Evolutionary conservation across 495 filamentous ascomycete genomes (phyloP).

Genomic region (Annulohypoxylon bovei): DNA sequence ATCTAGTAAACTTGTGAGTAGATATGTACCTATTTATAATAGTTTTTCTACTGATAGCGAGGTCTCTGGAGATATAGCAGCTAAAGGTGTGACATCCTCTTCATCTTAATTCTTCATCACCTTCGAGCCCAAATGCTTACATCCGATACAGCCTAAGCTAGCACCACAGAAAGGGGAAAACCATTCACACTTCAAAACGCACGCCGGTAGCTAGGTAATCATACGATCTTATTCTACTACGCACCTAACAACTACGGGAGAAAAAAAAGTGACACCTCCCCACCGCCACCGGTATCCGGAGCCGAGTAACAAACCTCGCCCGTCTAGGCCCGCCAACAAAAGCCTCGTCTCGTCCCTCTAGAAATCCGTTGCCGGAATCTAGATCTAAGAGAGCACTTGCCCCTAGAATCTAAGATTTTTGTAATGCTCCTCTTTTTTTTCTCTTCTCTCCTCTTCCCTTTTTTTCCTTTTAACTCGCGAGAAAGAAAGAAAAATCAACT

Average conservation of each 20-base stretch:
- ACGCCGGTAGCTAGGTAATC: background rate
- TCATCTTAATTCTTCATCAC: too few relatives aligned
- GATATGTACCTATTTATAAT: too few relatives aligned
- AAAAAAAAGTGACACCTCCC: background rate
- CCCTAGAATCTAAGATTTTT: slow-evolving; percentile 5
- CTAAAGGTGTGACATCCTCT: background rate
- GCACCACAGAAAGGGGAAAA: background rate
- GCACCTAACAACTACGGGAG: background rate
- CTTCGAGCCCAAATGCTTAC: too few relatives aligned
- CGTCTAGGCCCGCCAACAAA: background rate
- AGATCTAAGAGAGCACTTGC: slow-evolving; percentile 34
- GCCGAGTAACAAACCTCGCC: background rate
- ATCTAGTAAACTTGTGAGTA: too few relatives aligned
- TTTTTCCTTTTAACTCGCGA: background rate
- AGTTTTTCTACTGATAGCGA: too few relatives aligned
- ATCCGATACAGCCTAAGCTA: too few relatives aligned
- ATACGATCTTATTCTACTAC: background rate
- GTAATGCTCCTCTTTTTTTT: background rate
- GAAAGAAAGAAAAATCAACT: background rate
- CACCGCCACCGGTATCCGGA: background rate
- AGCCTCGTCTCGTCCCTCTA: background rate
- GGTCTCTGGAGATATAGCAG: background rate
- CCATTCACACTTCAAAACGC: background rate
- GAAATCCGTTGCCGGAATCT: slow-evolving; percentile 16
- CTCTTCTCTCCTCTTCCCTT: background rate